phyloP scores from a whole-genome alignment of 805 yeast genomes.

The Wickerhamomyces bisporus region DNA sequence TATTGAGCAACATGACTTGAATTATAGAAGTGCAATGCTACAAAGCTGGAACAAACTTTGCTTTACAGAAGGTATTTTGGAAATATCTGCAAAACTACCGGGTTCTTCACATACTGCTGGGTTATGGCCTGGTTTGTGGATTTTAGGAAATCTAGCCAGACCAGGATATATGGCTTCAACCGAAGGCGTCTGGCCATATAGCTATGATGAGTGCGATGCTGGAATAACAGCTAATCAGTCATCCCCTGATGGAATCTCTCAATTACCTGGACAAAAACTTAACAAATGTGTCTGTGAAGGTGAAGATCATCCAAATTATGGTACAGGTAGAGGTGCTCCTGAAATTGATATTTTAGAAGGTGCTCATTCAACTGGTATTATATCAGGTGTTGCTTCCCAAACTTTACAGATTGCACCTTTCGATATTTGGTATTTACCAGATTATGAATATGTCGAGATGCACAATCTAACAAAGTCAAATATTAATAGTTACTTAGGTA shows the following conservation, averaged over 20 bases:
- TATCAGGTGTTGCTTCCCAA: conserved; percentile 42
- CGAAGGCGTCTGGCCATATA: conserved; percentile 49
- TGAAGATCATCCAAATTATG: conserved; percentile 42
- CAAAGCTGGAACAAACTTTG: conserved; percentile 46
- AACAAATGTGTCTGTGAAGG: conserved; percentile 41
- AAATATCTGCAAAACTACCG: conserved; percentile 38
- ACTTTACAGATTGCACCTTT: conserved; percentile 47
- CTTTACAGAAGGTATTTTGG: conserved; percentile 39
- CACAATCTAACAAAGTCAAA: conserved; percentile 35
- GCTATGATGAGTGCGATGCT: conserved; percentile 43
- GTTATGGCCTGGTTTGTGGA: conserved; percentile 49
- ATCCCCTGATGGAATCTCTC: conserved; percentile 41
- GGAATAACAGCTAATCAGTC: conserved; percentile 48
- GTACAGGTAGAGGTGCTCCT: conserved; percentile 47
- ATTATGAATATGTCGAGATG: conserved; percentile 40
- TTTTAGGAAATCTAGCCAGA: conserved; percentile 44
- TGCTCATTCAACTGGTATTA: conserved; percentile 28
- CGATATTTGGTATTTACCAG: conserved; percentile 49
- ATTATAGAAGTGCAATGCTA: conserved; percentile 43
- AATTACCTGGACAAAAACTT: conserved; percentile 40
- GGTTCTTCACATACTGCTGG: conserved; percentile 38
- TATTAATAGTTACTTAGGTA: conserved; percentile 44
- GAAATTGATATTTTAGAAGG: conserved; percentile 48
- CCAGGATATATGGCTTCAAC: conserved; percentile 44
- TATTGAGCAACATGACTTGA: conserved; percentile 35